Conservation (phyloP, 306 rosid species). For the Ammopiptanthus mongolicus region DNA sequence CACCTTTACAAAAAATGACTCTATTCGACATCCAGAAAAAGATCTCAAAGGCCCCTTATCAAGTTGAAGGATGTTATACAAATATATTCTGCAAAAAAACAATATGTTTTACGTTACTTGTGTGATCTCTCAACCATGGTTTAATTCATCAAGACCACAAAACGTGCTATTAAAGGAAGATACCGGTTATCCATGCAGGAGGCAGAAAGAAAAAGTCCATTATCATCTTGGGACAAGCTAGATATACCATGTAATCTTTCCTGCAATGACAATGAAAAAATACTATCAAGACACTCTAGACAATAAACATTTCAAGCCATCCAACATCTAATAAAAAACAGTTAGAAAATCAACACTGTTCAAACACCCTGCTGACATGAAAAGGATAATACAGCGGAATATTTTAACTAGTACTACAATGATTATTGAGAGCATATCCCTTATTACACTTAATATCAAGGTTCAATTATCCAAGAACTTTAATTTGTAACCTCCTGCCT, state of each 20-base stretch:
- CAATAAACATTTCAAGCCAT: neutral
- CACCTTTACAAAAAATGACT: conserved; percentile 88
- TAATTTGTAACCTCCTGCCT: neutral
- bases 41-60: conserved; percentile 74
- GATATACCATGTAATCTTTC: conserved; percentile 84
- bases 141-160: conserved; percentile 4
- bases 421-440: neutral
- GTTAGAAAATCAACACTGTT: neutral
- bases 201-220: conserved; percentile 75
- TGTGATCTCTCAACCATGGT: neutral
- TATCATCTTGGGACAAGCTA: conserved; percentile 90
- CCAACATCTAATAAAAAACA: neutral
- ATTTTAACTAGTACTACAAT: too few species aligned
- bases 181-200: conserved; percentile 97
- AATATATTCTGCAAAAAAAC: conserved; percentile 55
- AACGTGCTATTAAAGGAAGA: neutral
- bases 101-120: neutral
- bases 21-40: conserved; percentile 75
- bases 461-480: neutral
- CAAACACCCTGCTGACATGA: neutral
- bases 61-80: conserved; percentile 73
- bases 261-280: conserved; percentile 41
- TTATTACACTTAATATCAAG: neutral
- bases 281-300: neutral
- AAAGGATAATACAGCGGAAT: neutral